Conservation (phyloP, 139 green algal species). For the Haematococcus lacustris region DNA sequence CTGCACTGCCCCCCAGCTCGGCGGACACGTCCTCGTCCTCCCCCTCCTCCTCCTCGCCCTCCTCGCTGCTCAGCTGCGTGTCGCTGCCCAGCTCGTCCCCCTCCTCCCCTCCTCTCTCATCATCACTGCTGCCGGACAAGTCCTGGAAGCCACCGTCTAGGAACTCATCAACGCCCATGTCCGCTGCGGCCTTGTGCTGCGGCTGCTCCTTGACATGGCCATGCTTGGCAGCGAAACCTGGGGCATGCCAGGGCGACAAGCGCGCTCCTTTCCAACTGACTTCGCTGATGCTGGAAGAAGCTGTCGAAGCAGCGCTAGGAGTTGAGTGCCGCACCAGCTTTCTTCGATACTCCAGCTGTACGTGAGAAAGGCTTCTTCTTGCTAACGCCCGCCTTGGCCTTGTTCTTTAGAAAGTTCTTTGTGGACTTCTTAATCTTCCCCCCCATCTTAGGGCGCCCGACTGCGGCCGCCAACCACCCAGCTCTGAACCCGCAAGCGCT, state of each 20-base stretch:
- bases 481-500: no score
- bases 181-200: slow-evolving; percentile 7
- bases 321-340: background rate
- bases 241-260: background rate
- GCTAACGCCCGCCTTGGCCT: no score
- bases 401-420: no score
- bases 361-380: no score
- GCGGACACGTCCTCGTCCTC: slow-evolving; percentile 5
- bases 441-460: no score
- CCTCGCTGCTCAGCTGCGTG: slow-evolving; percentile 1
- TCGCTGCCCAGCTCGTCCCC: slow-evolving; percentile 12
- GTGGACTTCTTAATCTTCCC: no score
- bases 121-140: background rate
- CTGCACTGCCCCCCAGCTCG: background rate
- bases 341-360: no score
- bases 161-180: slow-evolving; percentile 45
- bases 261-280: background rate
- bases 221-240: background rate
- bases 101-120: slow-evolving; percentile 8
- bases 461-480: no score
- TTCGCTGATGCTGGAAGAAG: background rate
- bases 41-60: background rate
- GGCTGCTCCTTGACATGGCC: slow-evolving; percentile 1
- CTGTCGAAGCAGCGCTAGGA: background rate
- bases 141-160: slow-evolving; percentile 38